These are phyloP conservation scores for Rhynchosporium agropyri DNA, from an alignment of 2,329 filamentous ascomycete genomes.

Conservation along the genomic window DNA sequence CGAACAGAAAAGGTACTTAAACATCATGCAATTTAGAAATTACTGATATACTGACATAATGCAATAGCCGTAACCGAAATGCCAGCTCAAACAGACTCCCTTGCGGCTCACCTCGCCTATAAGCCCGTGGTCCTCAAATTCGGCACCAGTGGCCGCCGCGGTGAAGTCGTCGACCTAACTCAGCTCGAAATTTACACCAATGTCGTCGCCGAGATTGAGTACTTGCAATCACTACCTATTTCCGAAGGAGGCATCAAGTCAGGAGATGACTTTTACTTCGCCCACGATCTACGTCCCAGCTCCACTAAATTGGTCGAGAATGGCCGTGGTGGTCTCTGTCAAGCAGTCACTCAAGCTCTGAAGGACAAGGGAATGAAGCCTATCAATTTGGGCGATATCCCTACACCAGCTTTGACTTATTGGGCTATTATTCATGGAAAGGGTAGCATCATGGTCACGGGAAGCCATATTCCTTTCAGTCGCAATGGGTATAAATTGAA, in stretches of 20 bases:
- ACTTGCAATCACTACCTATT: conserved; percentile 38
- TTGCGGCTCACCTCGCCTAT: conserved; percentile 32
- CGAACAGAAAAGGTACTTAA: not conserved
- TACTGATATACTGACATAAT: not conserved
- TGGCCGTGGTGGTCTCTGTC: conserved; percentile 40
- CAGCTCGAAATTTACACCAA: conserved; percentile 44
- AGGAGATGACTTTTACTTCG: conserved; percentile 43
- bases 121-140: conserved; percentile 41
- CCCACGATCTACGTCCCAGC: conserved; percentile 43
- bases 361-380: conserved; percentile 40
- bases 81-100: conserved; percentile 5
- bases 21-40: not conserved
- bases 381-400: conserved; percentile 42
- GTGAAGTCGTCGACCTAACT: conserved; percentile 41
- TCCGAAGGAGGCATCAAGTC: conserved; percentile 39
- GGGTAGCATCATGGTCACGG: conserved; percentile 44
- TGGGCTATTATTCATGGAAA: conserved; percentile 40
- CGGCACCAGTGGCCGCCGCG: conserved; percentile 43
- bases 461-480: conserved; percentile 44
- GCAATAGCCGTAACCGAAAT: not conserved
- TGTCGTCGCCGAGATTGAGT: conserved; percentile 41
- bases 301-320: conserved; percentile 41
- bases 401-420: conserved; percentile 41
- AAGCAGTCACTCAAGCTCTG: conserved; percentile 42
- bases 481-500: conserved; percentile 44